Evolutionary conservation across 331 rosid genomes (phyloP).

Genomic region (Ulmus americana): DNA sequence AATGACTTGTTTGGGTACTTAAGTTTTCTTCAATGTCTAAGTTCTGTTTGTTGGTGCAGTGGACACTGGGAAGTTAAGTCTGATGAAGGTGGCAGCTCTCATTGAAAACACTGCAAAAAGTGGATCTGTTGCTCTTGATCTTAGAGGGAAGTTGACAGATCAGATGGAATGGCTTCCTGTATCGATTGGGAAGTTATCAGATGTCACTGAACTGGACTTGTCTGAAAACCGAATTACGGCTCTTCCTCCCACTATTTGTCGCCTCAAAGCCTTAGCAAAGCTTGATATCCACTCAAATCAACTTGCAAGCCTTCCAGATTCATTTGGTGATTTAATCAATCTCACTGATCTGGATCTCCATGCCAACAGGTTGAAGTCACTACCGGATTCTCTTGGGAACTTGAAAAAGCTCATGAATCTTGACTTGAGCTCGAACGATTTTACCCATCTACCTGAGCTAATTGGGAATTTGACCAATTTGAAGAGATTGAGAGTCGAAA

Average conservation of each 20-base stretch:
- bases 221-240: conserved; percentile 85
- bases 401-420: conserved; percentile 60
- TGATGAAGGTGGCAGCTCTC: conserved; percentile 77
- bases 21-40: conserved; percentile 6
- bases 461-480: conserved; percentile 62
- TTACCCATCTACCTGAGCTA: conserved; percentile 52
- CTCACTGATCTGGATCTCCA: conserved; percentile 69
- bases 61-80: conserved; percentile 55
- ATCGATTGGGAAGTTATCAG: conserved; percentile 73
- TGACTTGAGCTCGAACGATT: conserved; percentile 64
- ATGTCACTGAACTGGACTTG: conserved; percentile 54
- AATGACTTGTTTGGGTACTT: background rate
- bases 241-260: conserved; percentile 63
- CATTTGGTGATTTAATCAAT: conserved; percentile 70
- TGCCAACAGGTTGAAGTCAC: conserved; percentile 63
- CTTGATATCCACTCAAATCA: conserved; percentile 86
- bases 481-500: conserved; percentile 55
- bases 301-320: conserved; percentile 68
- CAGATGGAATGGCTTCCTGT: conserved; percentile 81
- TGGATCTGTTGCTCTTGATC: conserved; percentile 54
- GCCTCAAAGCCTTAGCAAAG: conserved; percentile 64
- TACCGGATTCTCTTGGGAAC: conserved; percentile 61
- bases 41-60: conserved; percentile 32
- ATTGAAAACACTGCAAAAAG: conserved; percentile 61
- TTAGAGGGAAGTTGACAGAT: conserved; percentile 66